A percentile compares a stretch with the other conserved stretches of the same genome.
Conservation (phyloP, 257 asterid genomes). For the Avicennia marina region DNA sequence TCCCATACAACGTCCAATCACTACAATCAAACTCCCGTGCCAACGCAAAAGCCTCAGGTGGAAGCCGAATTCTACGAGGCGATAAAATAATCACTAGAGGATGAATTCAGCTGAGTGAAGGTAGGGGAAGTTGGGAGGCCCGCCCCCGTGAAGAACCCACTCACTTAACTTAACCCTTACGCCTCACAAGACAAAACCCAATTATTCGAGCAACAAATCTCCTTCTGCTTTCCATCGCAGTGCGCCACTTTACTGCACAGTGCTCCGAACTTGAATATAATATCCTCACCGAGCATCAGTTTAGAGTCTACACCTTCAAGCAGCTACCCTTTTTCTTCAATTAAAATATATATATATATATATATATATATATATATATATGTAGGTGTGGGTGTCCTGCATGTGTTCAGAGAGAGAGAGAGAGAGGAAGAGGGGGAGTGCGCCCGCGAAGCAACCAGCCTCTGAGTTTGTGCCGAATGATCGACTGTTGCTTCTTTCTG, state of each 20-base stretch:
- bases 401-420: no score
- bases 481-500: constrained; percentile 23
- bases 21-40: constrained; percentile 8
- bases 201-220: constrained; percentile 18
- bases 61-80: constrained; percentile 30
- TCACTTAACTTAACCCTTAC: constrained; percentile 27
- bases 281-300: no score
- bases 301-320: no score
- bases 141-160: constrained; percentile 55
- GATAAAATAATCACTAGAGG: constrained; percentile 25
- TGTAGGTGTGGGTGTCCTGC: constrained; percentile 15
- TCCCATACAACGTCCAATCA: neutral
- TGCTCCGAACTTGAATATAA: no score
- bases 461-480: constrained; percentile 28
- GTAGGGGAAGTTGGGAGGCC: constrained; percentile 20
- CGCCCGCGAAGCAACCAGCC: constrained; percentile 46
- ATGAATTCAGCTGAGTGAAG: constrained; percentile 27
- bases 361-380: constrained; percentile 23
- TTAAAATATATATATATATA: no score
- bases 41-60: no score
- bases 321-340: no score
- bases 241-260: no score
- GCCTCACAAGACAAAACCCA: no score
- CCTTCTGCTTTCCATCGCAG: constrained; percentile 19
- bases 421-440: constrained; percentile 19